Percentiles rank a stretch among this genome's conserved stretches.
Conservation (phyloP, 2,329 filamentous ascomycete species). For the Diplocarpon rosae region DNA sequence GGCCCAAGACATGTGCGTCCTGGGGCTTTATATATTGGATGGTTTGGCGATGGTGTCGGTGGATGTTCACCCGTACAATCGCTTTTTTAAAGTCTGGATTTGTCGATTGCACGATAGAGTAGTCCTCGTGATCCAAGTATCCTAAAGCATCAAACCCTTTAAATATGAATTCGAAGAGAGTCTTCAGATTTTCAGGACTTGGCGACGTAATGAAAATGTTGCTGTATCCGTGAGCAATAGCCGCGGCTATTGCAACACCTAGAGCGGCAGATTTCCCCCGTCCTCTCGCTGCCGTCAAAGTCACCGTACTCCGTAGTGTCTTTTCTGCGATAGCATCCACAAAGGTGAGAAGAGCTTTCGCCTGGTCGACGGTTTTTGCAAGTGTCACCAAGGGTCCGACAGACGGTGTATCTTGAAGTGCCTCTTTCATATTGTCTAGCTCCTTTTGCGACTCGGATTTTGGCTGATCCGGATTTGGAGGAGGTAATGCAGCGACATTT, state of each 20-base stretch:
- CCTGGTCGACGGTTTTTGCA: constrained; percentile 87
- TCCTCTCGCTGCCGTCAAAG: constrained; percentile 85
- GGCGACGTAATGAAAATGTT: constrained; percentile 99
- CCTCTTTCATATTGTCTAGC: constrained; percentile 78
- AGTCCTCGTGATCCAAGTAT: constrained; percentile 92
- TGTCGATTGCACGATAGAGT: constrained; percentile 95
- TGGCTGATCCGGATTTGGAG: constrained; percentile 62
- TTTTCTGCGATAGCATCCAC: constrained; percentile 95
- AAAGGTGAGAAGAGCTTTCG: constrained; percentile 92
- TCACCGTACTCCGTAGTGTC: constrained; percentile 85
- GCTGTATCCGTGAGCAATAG: constrained; percentile 91
- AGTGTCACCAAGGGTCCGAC: constrained; percentile 76
- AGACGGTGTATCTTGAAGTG: constrained; percentile 72
- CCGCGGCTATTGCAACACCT: constrained; percentile 86
- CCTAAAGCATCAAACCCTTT: constrained; percentile 93
- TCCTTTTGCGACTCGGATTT: constrained; percentile 63
- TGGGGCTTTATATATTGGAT: constrained; percentile 98
- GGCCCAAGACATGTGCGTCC: constrained; percentile 87
- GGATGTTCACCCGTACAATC: constrained; percentile 91
- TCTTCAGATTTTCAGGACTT: constrained; percentile 96
- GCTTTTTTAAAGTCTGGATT: constrained; percentile 99
- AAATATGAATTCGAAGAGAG: constrained; percentile 95
- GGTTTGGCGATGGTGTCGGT: constrained; percentile 88
- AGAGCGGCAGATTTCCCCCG: constrained; percentile 94
- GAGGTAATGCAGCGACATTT: constrained; percentile 71